Evolutionary conservation across 1,284 basidiomycete species (phyloP).

Genomic region (Lignosus rhinocerotis): DNA sequence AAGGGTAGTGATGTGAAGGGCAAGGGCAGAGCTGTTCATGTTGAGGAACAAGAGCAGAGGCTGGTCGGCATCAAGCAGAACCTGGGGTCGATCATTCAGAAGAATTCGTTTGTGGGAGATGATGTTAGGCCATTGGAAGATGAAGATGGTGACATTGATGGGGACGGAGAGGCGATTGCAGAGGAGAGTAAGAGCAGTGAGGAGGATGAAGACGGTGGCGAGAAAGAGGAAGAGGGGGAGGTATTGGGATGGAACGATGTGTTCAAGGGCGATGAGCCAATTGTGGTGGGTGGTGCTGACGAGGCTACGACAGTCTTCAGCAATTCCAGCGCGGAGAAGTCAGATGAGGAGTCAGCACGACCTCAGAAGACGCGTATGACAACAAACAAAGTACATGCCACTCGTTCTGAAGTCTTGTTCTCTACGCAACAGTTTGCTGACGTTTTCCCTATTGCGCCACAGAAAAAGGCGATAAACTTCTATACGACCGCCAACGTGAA

Average conservation of each 20-base stretch:
- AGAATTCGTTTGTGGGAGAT: slow-evolving; percentile 79
- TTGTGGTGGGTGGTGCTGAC: slow-evolving; percentile 15
- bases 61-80: slow-evolving; percentile 71
- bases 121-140: slow-evolving; percentile 66
- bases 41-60: slow-evolving; percentile 29
- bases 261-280: slow-evolving; percentile 42
- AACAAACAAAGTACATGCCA: slow-evolving; percentile 72
- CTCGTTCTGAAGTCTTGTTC: background rate
- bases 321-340: slow-evolving; percentile 14
- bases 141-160: slow-evolving; percentile 36
- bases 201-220: slow-evolving; percentile 14
- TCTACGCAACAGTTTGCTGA: background rate
- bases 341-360: slow-evolving; percentile 15
- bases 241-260: slow-evolving; percentile 69
- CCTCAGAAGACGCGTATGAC: slow-evolving; percentile 79
- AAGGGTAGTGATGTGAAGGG: slow-evolving; percentile 44
- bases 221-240: slow-evolving; percentile 27
- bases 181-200: slow-evolving; percentile 33
- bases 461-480: slow-evolving; percentile 92
- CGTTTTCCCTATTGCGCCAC: background rate
- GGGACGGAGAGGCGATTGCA: slow-evolving; percentile 31
- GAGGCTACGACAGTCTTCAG: slow-evolving; percentile 23
- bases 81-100: slow-evolving; percentile 77
- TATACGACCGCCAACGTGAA: slow-evolving; percentile 87
- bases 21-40: slow-evolving; percentile 35